Evolutionary conservation across 352 stramenopile genomes (phyloP).

Genomic region (Pythium brachiatum): DNA sequence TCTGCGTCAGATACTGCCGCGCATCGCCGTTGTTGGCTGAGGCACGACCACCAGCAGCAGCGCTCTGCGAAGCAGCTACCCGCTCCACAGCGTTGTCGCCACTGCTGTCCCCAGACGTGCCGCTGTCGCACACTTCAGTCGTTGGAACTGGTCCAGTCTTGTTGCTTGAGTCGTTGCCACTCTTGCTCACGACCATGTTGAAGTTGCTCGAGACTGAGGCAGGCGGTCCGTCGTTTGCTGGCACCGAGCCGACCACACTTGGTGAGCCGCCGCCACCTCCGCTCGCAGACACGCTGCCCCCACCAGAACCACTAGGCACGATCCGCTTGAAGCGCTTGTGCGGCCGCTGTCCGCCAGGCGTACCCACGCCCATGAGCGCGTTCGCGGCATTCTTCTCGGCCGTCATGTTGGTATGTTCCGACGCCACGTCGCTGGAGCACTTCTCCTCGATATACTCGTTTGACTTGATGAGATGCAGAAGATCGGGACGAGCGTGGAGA

Average conservation of each 20-base stretch:
- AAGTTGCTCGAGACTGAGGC: not conserved
- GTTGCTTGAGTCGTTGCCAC: not conserved
- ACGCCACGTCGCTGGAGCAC: constrained; percentile 52
- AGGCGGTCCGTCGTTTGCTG: not conserved
- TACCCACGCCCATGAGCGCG: constrained; percentile 30
- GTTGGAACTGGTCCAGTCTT: not conserved
- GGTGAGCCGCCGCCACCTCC: not conserved
- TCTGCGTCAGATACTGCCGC: constrained; percentile 14
- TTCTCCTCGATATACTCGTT: constrained; percentile 85
- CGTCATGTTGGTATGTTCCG: constrained; percentile 17
- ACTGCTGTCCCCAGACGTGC: not conserved
- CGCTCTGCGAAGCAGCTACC: not conserved
- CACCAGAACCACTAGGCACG: constrained; percentile 19
- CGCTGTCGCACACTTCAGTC: not conserved
- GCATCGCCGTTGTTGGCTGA: constrained; percentile 1
- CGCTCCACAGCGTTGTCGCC: not conserved
- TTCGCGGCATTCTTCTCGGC: constrained; percentile 24
- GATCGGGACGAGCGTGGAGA: constrained; percentile 63
- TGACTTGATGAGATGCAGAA: constrained; percentile 79
- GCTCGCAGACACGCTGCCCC: not conserved
- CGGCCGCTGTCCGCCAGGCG: constrained; percentile 28
- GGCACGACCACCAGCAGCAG: not conserved
- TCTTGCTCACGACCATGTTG: not conserved
- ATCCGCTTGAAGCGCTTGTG: constrained; percentile 75
- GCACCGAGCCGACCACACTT: not conserved